These are phyloP conservation scores for Parathielavia hyrcaniae DNA, from an alignment of 495 filamentous ascomycete species.

Conservation along the genomic window DNA sequence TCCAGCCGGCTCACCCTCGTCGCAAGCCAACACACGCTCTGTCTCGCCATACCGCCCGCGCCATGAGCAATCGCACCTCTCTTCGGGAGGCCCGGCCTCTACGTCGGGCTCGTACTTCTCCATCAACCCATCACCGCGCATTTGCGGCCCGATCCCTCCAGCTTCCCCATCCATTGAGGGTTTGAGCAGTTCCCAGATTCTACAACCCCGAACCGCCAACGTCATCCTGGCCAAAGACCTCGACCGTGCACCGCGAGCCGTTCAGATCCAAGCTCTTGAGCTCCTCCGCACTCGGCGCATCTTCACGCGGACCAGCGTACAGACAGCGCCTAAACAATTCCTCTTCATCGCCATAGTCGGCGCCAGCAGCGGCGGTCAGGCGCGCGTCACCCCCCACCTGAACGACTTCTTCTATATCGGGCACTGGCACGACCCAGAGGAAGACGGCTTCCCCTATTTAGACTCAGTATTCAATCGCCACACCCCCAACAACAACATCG, in stretches of 20 bases:
- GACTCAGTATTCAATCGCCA: constrained; percentile 43
- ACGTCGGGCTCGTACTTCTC: constrained; percentile 25
- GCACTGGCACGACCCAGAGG: constrained; percentile 69
- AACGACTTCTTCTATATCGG: constrained; percentile 85
- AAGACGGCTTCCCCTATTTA: constrained; percentile 66
- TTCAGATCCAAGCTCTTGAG: constrained; percentile 88
- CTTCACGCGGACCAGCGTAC: constrained; percentile 61
- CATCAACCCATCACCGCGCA: constrained; percentile 7
- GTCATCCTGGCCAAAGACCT: constrained; percentile 77
- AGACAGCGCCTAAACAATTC: constrained; percentile 72
- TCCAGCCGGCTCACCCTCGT: constrained; percentile 17
- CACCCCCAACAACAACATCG: constrained; percentile 1
- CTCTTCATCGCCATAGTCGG: constrained; percentile 68
- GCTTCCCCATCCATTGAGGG: constrained; percentile 9
- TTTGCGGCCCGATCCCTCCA: constrained; percentile 7
- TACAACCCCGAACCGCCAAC: constrained; percentile 57
- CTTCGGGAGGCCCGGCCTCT: constrained; percentile 6
- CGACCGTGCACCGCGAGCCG: constrained; percentile 55
- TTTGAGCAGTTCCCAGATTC: background rate
- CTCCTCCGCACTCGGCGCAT: constrained; percentile 71
- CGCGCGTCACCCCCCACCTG: constrained; percentile 49
- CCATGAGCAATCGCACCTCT: constrained; percentile 22
- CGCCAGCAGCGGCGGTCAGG: constrained; percentile 38
- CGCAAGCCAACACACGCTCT: constrained; percentile 27
- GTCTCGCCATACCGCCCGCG: constrained; percentile 33